phyloP scores from a whole-genome alignment of 129 eudicot species.

The Lonicera japonica region DNA sequence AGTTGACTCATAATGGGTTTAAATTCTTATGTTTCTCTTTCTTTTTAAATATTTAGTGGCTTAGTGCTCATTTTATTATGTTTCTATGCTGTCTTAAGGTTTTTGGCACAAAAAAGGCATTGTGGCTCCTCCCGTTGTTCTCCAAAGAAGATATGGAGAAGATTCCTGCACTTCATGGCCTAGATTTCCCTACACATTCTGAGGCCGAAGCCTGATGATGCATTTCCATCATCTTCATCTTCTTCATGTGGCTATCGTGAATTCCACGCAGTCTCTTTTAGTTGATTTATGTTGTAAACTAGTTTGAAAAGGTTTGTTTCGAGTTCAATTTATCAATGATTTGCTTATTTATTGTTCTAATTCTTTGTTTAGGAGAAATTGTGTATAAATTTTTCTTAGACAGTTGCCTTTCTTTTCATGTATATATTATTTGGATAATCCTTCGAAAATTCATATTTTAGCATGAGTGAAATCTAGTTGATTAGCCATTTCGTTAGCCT shows the following conservation, averaged over 20 bases:
- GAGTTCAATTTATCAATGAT: neutral
- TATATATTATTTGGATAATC: neutral
- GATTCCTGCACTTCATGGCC: constrained; percentile 61
- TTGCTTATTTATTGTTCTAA: neutral
- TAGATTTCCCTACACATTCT: constrained; percentile 54
- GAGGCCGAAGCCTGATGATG: constrained; percentile 32
- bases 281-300: neutral
- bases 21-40: too few species aligned
- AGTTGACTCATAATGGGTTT: too few species aligned
- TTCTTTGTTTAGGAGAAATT: neutral
- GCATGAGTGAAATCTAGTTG: neutral
- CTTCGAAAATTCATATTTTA: neutral
- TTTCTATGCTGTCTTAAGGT: constrained; percentile 29
- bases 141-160: constrained; percentile 71
- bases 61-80: too few species aligned
- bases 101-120: constrained; percentile 58
- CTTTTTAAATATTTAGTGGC: too few species aligned
- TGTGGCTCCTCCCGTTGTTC: constrained; percentile 64
- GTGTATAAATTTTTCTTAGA: neutral
- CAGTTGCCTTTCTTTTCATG: neutral
- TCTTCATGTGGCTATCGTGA: neutral
- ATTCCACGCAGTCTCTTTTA: neutral
- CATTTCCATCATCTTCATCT: neutral
- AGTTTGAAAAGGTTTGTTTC: neutral
- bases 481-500: too few species aligned